phyloP scores from a whole-genome alignment of 352 stramenopile species.

The Phytopythium oedochilum region DNA sequence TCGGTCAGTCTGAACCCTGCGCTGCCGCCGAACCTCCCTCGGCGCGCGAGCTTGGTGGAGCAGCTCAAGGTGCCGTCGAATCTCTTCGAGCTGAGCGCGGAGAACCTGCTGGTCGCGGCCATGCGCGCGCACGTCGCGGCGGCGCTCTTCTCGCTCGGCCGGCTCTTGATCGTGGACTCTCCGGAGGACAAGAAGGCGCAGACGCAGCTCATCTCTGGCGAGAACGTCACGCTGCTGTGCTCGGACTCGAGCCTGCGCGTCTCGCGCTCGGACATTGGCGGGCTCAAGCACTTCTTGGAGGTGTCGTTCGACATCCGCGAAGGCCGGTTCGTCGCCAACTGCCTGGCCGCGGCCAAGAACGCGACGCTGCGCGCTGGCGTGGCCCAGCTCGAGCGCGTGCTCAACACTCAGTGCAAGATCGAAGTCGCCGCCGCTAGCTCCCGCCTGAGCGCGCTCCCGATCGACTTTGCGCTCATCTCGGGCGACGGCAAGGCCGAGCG shows the following conservation, averaged over 20 bases:
- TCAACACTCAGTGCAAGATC: slow-evolving; percentile 81
- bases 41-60: slow-evolving; percentile 44
- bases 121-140: slow-evolving; percentile 75
- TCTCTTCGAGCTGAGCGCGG: slow-evolving; percentile 69
- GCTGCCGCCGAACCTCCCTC: slow-evolving; percentile 58
- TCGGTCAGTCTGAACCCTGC: slow-evolving; percentile 58
- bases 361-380: slow-evolving; percentile 43
- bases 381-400: slow-evolving; percentile 58
- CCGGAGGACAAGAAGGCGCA: slow-evolving; percentile 36
- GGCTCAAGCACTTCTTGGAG: slow-evolving; percentile 69
- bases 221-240: slow-evolving; percentile 61
- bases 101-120: slow-evolving; percentile 67
- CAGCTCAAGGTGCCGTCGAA: slow-evolving; percentile 68
- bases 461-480: slow-evolving; percentile 68
- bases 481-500: slow-evolving; percentile 71
- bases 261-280: slow-evolving; percentile 65
- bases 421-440: slow-evolving; percentile 43
- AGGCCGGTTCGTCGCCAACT: slow-evolving; percentile 62
- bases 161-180: slow-evolving; percentile 64
- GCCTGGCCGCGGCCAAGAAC: slow-evolving; percentile 60
- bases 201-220: slow-evolving; percentile 65
- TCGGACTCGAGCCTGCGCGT: slow-evolving; percentile 59
- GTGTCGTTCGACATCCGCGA: slow-evolving; percentile 81
- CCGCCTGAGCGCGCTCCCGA: slow-evolving; percentile 26
- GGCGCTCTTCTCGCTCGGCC: slow-evolving; percentile 66